Evolutionary conservation across 148 eudicot genomes (phyloP).

Genomic region (Amaranthus palmeri): DNA sequence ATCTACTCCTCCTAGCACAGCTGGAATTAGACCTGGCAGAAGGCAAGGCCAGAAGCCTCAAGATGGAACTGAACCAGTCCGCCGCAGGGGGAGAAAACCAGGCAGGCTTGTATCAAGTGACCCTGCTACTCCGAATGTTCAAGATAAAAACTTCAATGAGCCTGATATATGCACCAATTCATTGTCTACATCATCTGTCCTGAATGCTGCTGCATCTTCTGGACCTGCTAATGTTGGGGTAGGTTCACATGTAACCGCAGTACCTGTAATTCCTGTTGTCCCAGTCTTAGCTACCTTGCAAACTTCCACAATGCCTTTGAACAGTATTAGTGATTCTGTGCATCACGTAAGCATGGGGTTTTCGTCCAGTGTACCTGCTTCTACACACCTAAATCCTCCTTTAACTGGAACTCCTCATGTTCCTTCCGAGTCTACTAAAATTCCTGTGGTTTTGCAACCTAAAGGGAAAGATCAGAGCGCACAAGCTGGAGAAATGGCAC

Average conservation of each 20-base stretch:
- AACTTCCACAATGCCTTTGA: slow-evolving; percentile 25
- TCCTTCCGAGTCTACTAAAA: slow-evolving; percentile 25
- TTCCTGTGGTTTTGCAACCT: slow-evolving; percentile 28
- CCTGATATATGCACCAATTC: slow-evolving; percentile 13
- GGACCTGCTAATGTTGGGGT: slow-evolving; percentile 28
- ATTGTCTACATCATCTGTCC: slow-evolving; percentile 9
- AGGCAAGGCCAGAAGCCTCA: slow-evolving; percentile 52
- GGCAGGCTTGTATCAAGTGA: slow-evolving; percentile 29
- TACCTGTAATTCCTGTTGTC: slow-evolving; percentile 32
- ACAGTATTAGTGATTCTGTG: slow-evolving; percentile 25
- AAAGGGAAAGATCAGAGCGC: slow-evolving; percentile 42
- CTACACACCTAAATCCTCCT: slow-evolving; percentile 18
- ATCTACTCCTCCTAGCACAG: slow-evolving; percentile 24
- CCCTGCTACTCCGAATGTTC: slow-evolving; percentile 15
- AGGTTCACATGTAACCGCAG: slow-evolving; percentile 22
- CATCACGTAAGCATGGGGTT: slow-evolving; percentile 26
- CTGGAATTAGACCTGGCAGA: slow-evolving; percentile 33
- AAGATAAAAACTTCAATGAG: slow-evolving; percentile 23
- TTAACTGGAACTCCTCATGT: slow-evolving; percentile 27
- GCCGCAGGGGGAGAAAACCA: slow-evolving; percentile 63
- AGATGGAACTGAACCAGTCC: slow-evolving; percentile 39
- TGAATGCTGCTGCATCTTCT: slow-evolving; percentile 29
- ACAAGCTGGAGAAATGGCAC: slow-evolving; percentile 39
- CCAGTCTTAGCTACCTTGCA: slow-evolving; percentile 28
- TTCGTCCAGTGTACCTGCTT: slow-evolving; percentile 18